Evolutionary conservation across 805 yeast species (phyloP).

Genomic region (Debaryomyces hansenii): DNA sequence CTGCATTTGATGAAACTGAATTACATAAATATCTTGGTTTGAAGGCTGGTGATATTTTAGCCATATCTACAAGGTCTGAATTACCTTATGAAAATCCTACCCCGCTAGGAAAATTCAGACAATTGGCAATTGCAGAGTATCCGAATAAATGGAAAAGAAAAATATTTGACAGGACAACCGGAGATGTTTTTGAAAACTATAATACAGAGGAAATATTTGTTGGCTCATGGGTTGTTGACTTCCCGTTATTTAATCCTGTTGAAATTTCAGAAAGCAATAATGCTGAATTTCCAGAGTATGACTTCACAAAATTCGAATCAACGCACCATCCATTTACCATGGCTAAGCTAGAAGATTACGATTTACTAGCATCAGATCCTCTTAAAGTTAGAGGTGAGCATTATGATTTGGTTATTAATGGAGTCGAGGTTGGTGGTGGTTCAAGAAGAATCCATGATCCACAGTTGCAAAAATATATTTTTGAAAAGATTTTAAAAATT

Average conservation of each 20-base stretch:
- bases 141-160: conserved; percentile 53
- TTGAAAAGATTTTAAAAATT: conserved; percentile 63
- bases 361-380: conserved; percentile 53
- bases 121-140: conserved; percentile 58
- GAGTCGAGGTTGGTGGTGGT: conserved; percentile 97
- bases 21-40: conserved; percentile 37
- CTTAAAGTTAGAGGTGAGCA: conserved; percentile 80
- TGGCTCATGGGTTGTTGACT: conserved; percentile 85
- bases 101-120: conserved; percentile 85
- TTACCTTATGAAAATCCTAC: conserved; percentile 90
- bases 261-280: conserved; percentile 32
- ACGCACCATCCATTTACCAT: conserved; percentile 99
- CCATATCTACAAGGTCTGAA: conserved; percentile 70
- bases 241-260: conserved; percentile 85
- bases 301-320: conserved; percentile 49
- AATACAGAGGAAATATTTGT: conserved; percentile 44
- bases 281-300: conserved; percentile 61
- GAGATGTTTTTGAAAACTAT: conserved; percentile 13
- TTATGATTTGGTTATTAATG: conserved; percentile 90
- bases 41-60: conserved; percentile 70
- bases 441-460: conserved; percentile 93
- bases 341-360: conserved; percentile 73
- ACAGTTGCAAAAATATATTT: conserved; percentile 68
- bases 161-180: conserved; percentile 13
- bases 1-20: conserved; percentile 13